Evolutionary conservation across 805 yeast species (phyloP).

Genomic region (Starmerella ratchasimensis): DNA sequence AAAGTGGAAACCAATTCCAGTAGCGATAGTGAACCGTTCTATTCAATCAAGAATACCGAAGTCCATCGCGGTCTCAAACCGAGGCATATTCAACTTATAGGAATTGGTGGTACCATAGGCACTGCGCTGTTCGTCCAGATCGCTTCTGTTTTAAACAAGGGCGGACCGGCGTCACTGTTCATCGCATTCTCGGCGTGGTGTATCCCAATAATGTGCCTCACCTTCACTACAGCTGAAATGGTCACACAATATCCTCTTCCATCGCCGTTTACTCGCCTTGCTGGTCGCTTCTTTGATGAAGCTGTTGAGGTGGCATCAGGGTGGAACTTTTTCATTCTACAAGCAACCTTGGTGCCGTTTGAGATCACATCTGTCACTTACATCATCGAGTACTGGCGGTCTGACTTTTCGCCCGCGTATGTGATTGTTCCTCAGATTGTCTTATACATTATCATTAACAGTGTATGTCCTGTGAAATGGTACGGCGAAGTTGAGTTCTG

Average conservation of each 20-base stretch:
- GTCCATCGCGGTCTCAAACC: conserved; percentile 41
- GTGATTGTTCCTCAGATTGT: conserved; percentile 52
- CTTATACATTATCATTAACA: conserved; percentile 47
- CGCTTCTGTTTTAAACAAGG: conserved; percentile 39
- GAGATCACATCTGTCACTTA: conserved; percentile 72
- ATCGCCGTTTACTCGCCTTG: conserved; percentile 63
- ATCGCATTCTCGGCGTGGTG: conserved; percentile 58
- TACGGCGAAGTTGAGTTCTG: conserved; percentile 79
- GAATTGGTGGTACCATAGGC: conserved; percentile 22
- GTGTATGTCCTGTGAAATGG: conserved; percentile 50
- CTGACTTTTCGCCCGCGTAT: conserved; percentile 59
- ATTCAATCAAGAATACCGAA: conserved; percentile 1
- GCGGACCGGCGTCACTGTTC: conserved; percentile 60
- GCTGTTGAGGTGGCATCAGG: conserved; percentile 65
- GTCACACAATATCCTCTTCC: conserved; percentile 61
- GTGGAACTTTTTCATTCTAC: conserved; percentile 66
- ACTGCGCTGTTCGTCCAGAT: conserved; percentile 21
- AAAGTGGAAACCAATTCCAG: neutral
- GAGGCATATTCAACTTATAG: conserved; percentile 37
- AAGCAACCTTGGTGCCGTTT: conserved; percentile 66
- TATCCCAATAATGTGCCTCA: conserved; percentile 49
- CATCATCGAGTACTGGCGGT: conserved; percentile 69
- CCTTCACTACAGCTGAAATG: conserved; percentile 65
- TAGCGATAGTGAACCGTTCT: conserved; percentile 3
- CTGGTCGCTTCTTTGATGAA: conserved; percentile 63